Evolutionary conservation across 768 basidiomycete species (phyloP).

Genomic region (Crucibulum laeve): DNA sequence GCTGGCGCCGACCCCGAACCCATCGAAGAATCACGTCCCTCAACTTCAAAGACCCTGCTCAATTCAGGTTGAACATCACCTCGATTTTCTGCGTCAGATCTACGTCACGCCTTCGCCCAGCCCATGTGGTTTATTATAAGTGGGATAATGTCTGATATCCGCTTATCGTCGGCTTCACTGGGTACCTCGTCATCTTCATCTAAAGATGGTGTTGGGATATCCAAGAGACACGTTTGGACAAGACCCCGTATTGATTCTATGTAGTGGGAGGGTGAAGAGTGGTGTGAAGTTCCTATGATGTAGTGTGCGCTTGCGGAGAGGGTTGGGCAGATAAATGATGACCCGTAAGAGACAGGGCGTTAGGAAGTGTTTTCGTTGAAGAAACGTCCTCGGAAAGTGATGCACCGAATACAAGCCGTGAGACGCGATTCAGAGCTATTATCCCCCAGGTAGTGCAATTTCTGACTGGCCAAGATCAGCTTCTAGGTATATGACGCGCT

Average conservation of each 20-base stretch:
- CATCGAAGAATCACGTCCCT: conserved; percentile 16
- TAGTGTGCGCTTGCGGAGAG: conserved; percentile 75
- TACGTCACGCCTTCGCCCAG: conserved; percentile 90
- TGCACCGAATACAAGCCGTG: conserved; percentile 66
- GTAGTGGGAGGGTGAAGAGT: conserved; percentile 73
- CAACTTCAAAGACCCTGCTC: conserved; percentile 54
- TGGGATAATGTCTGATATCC: conserved; percentile 61
- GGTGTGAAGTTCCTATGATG: conserved; percentile 74
- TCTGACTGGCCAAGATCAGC: conserved; percentile 94
- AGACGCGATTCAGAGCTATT: conserved; percentile 74
- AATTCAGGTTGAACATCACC: conserved; percentile 52
- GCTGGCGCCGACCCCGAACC: background rate
- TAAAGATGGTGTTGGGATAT: conserved; percentile 49
- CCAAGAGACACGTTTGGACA: conserved; percentile 62
- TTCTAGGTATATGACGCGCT: conserved; percentile 85
- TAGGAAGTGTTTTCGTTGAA: background rate
- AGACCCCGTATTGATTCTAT: conserved; percentile 63
- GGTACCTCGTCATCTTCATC: conserved; percentile 11
- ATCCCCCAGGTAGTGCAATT: conserved; percentile 84
- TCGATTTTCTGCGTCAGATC: conserved; percentile 74
- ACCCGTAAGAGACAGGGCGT: conserved; percentile 45
- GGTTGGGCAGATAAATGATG: conserved; percentile 80
- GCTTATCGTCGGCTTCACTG: conserved; percentile 19
- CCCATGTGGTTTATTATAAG: conserved; percentile 96
- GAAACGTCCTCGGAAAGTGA: background rate